Base-by-base conservation (phyloP, 495 filamentous ascomycete species). In the Diplogelasinospora grovesii region DNA sequence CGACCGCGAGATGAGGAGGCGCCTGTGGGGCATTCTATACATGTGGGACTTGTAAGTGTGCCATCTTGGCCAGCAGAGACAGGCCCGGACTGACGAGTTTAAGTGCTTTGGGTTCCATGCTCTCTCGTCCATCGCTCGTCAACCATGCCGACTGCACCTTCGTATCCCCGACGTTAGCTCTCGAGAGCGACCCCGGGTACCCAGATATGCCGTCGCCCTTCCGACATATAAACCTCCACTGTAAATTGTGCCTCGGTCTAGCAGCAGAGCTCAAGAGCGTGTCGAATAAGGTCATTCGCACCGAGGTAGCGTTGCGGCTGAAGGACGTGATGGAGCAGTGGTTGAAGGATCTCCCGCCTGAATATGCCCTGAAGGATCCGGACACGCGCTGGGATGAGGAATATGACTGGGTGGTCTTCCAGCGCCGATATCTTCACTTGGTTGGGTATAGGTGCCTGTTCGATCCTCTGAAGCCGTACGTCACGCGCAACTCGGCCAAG, bases 351-450 rank as follows among this genome's bases (percentile, higher is more conserved):
- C 59, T 75, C 8, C 71, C 69, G 0, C 37, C 54, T 5, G 59
- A 69, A 14, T 75, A 71, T 26, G 52, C 54, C 8, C 23, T 69
- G 9, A 30, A 39, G 13, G 31, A 52, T 11, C 63, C 72, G 1
- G 68, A 75, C 30, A 65, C 56, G 1, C 64, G 56, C 14, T 68
- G 70, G 61, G 73, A 77, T 40, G 28, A 52, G 2, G 49, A 64
- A 24, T 45, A 65, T 38, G 36, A 48, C 4, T 73, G 63, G 47
- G 61, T 70, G 22, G 51, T 64, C 6, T 64, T 69, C 32, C 73
- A 76, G 31, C 71, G 72, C 16, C 56, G 53, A 10, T 71, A 74
- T 36, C 49, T 75, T 18, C 65, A 74, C 44, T 56, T 68, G 21
- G 57, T 70, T 24, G 65, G 64, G 8, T 66, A 68, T 41, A 66